A percentile compares a stretch with the other conserved stretches of the same genome.
These are phyloP conservation scores for Auricularia sp. DNA, from an alignment of 768 basidiomycete genomes.

Conservation along the genomic window DNA sequence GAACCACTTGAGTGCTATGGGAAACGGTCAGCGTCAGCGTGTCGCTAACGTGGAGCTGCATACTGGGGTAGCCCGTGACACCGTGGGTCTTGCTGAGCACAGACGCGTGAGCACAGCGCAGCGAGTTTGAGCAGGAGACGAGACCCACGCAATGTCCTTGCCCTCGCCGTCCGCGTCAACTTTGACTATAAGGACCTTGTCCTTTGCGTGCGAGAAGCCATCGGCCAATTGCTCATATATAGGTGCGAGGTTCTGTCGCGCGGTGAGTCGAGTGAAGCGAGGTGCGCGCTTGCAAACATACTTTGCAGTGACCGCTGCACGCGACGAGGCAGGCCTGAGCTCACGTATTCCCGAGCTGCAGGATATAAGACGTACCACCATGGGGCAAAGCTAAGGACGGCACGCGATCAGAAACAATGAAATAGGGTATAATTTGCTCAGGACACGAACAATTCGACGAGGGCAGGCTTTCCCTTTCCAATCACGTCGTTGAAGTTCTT, in stretches of 20 bases:
- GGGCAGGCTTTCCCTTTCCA: conserved; percentile 70
- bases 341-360: background rate
- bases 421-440: background rate
- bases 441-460: conserved; percentile 70
- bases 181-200: conserved; percentile 83
- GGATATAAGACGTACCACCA: conserved; percentile 56
- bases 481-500: conserved; percentile 66
- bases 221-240: conserved; percentile 82
- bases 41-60: conserved; percentile 20
- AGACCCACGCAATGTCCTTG: conserved; percentile 49
- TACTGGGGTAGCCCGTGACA: conserved; percentile 81
- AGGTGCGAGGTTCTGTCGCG: conserved; percentile 70
- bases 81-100: conserved; percentile 41
- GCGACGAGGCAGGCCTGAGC: background rate
- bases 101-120: background rate
- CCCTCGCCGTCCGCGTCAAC: conserved; percentile 88
- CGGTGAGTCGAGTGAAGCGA: background rate
- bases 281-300: conserved; percentile 18
- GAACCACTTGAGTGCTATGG: conserved; percentile 85
- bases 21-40: conserved; percentile 1
- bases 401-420: background rate
- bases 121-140: background rate
- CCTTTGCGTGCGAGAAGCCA: conserved; percentile 65
- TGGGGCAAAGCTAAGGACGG: conserved; percentile 56
- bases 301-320: conserved; percentile 78